Conservation (phyloP, 768 basidiomycete genomes). For the Dioszegia crocea region DNA sequence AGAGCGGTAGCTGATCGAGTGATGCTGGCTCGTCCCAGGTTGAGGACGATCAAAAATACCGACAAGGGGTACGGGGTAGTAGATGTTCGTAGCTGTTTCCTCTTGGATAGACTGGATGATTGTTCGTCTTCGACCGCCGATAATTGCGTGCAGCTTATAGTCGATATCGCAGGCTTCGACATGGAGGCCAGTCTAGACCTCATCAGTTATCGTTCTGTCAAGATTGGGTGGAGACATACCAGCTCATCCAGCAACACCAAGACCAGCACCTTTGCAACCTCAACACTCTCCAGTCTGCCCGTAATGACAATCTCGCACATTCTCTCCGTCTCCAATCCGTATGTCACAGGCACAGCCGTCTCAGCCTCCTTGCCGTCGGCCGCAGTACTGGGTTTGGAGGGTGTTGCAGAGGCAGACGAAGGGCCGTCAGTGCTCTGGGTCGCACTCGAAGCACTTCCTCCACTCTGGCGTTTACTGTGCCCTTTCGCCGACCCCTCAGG, state of each 20-base stretch:
- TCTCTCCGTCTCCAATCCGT: constrained; percentile 87
- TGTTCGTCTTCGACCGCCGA: constrained; percentile 81
- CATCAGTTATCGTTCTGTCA: constrained; percentile 11
- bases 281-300: constrained; percentile 77
- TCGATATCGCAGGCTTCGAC: constrained; percentile 90
- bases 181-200: constrained; percentile 75
- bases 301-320: constrained; percentile 90
- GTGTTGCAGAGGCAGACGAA: too few relatives aligned
- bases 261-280: constrained; percentile 81
- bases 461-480: too few relatives aligned
- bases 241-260: constrained; percentile 93
- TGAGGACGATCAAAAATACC: constrained; percentile 66
- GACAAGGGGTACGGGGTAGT: constrained; percentile 83
- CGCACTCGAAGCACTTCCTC: too few relatives aligned
- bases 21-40: constrained; percentile 16
- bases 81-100: constrained; percentile 95
- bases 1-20: background rate
- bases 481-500: background rate
- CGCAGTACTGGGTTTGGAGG: background rate
- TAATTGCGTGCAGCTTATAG: constrained; percentile 84
- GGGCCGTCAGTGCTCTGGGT: too few relatives aligned
- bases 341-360: constrained; percentile 53
- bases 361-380: background rate
- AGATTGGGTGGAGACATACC: constrained; percentile 55
- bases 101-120: constrained; percentile 89